Evolutionary conservation across 495 filamentous ascomycete genomes (phyloP).

Genomic region (Penicillium salamii): DNA sequence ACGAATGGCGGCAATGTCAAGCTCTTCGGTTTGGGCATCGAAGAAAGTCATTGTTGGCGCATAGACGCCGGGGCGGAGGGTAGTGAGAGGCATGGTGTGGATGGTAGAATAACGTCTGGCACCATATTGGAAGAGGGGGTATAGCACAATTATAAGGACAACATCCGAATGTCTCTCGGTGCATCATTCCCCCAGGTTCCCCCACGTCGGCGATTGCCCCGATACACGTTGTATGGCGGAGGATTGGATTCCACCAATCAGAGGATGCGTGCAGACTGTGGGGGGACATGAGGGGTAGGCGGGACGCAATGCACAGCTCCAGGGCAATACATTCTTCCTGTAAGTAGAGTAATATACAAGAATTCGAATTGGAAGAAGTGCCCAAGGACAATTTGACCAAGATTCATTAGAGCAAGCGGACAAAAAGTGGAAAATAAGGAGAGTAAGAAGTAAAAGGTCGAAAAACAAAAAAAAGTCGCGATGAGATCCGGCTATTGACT

Average conservation of each 20-base stretch:
- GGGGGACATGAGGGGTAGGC: slow-evolving; percentile 15
- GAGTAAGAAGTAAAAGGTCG: too few species aligned
- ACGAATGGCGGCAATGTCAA: slow-evolving; percentile 76
- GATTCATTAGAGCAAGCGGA: not conserved
- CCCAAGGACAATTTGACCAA: not conserved
- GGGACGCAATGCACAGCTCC: not conserved
- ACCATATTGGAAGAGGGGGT: not conserved
- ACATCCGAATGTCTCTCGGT: not conserved
- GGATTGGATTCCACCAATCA: slow-evolving; percentile 25
- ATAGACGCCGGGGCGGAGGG: slow-evolving; percentile 82
- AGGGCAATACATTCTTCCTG: too few species aligned
- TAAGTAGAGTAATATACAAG: too few species aligned
- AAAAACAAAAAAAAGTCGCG: too few species aligned
- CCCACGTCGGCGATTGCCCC: slow-evolving; percentile 30
- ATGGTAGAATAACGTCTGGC: not conserved
- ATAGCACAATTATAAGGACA: slow-evolving; percentile 5
- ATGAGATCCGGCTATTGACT: slow-evolving; percentile 32
- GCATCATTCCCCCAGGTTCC: slow-evolving; percentile 6
- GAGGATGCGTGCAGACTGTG: slow-evolving; percentile 10
- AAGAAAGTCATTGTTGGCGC: slow-evolving; percentile 92
- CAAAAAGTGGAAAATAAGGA: not conserved
- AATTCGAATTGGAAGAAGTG: too few species aligned
- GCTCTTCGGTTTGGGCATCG: slow-evolving; percentile 73
- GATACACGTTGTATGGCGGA: slow-evolving; percentile 24
- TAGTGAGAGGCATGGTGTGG: slow-evolving; percentile 42